Evolutionary conservation across 2,329 filamentous ascomycete genomes (phyloP), one percentile per base, ranked within the genome.

Genomic region (Neobulgaria alba): DNA sequence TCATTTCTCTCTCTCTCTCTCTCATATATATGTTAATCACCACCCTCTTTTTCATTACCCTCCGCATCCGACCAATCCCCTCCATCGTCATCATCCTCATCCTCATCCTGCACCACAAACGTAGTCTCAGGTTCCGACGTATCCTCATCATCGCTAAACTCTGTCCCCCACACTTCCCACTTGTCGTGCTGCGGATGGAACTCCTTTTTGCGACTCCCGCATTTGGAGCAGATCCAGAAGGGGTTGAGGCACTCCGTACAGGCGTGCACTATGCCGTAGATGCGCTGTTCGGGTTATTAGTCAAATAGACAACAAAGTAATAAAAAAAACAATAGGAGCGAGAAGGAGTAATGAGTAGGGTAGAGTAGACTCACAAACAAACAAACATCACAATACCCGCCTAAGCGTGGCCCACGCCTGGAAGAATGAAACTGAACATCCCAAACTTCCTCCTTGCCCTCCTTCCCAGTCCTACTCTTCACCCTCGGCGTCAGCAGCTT

Each of bases 391-490:
- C 40, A 42, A 18, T 17, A 33, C 2, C 29, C 29, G 10, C 8
- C 17, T 9, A 5, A n/a, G 10, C 12, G 14, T 3, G 9, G 16
- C 14, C 15, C 40, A 18, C 20, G 16, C 17, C 18, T 33, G 10
- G 33, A 36, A 19, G 23, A 20, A 33, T 49, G 47, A 12, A 35
- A 37, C 4, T 43, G 18, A 10, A 35, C 42, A 10, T 47, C 36
- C 46, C 47, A 47, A 15, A 36, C 34, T 34, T 47, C 39, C 10
- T 36, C 42, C 32, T 46, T 38, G 9, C 38, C 36, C 20, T 45
- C 36, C 5, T 41, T 23, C 7, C 16, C 33, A n/a, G 32, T 36
- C 9, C 38, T 36, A 9, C 14, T 39, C 18, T 38, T 30, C 10
- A 36, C 33, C 33, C 38, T 34, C 3, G 37, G 44, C 12, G 31